Base-by-base conservation (phyloP, 2,329 filamentous ascomycete species). In the Lachnum nothofagi region DNA sequence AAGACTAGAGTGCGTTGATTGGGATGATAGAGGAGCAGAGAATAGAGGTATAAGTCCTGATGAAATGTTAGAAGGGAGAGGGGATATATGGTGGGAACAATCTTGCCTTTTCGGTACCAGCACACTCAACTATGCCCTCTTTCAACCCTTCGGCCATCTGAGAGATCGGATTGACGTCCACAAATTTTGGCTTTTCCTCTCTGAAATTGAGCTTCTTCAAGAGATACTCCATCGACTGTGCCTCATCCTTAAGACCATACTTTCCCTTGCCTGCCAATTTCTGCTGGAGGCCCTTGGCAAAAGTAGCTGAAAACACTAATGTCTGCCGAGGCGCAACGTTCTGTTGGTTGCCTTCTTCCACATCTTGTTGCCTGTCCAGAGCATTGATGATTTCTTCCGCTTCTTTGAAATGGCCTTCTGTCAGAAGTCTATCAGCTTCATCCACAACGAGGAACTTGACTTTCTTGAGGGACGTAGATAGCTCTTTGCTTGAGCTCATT, bases 231-330 rank as follows among this genome's bases (percentile, higher is more conserved):
- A 97, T 88, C 0, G 88, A 91, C 60, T 94, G 83, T 54, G 84
- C 81, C 48, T 88, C 80, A 60, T 76, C 80, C 70, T 87, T 77
- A 24, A 90, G 68, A 56, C 85, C 79, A 53, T 75, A 63, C 55
- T 73, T 64, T 19, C 62, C 62, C 65, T 90, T 94, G 22, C 88
- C 86, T 1, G 87, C 82, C 10, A 98, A 77, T 67, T 96, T 97
- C 60, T 91, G 88, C 65, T 97, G 91, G 24, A 98, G 71, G 0
- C 85, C 84, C 63, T 91, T 91, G 65, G 95, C 87, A 67, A 98
- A 95, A 0, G 93, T 98, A 0, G 93, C 93, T 0, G 93, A 97
- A 68, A 98, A 98, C 17, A 98, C 89, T 0, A 98, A 78, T 0
- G 91, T 97, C 65, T 98, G 93, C 34, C 91, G 75, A 14, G 78